Evolutionary conservation across 139 green algal species (phyloP), one percentile per base, ranked within the genome.

Genomic region (Closterium sp.): DNA sequence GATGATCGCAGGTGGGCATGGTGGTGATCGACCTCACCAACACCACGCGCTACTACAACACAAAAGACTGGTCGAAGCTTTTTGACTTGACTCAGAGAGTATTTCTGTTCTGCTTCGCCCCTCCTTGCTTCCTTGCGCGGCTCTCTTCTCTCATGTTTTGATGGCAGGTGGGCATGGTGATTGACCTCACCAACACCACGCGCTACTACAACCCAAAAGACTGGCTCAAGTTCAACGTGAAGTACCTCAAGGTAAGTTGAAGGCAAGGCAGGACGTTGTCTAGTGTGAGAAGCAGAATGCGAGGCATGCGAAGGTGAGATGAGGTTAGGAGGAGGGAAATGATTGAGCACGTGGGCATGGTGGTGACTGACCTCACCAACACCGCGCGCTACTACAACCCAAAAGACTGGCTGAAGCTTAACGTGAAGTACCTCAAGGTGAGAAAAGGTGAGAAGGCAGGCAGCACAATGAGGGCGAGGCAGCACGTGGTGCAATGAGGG

Each of bases 331-430:
- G n/a, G n/a, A n/a, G n/a, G n/a, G n/a, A n/a, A n/a, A n/a, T n/a
- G n/a, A n/a, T n/a, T n/a, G n/a, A n/a, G 86, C 92, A 97, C 95
- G 89, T 98, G 24, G 96, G 93, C 3, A 92, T 98, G 38, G 96
- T n/a, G n/a, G n/a, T 99, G 4, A 95, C 99, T 19, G 98, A 99
- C 93, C 96, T 99, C 10, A 99, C 97, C 13, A 99, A 98, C 94
- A 97, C 95, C 29, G 94, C 31, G 13, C 95, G 97, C 21, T 99
- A 99, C 96, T 99, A 99, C 93, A 91, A 97, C 87, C 86, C 93
- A 0, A 22, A 93, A n/a, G 95, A 95, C 2, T 97, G 92, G 88
- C 87, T 84, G 5, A 89, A 62, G 10, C 42, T 90, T 9, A 95
- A 91, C 45, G 85, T 97, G 1, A 28, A 88, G n/a, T 95, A 97